Evolutionary conservation across 257 asterid species (phyloP).

Genomic region (Asclepias syriaca): DNA sequence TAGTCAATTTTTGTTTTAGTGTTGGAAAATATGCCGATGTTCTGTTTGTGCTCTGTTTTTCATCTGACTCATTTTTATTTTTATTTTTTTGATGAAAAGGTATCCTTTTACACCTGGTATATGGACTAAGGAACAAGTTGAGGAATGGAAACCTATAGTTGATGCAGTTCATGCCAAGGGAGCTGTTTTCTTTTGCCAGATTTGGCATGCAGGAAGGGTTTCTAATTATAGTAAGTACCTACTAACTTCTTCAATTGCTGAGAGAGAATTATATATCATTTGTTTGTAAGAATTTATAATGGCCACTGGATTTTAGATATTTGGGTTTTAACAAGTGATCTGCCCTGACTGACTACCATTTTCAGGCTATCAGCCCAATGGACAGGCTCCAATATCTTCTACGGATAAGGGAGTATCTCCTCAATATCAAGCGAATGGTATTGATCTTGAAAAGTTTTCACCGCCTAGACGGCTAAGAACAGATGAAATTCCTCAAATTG

Average conservation of each 20-base stretch:
- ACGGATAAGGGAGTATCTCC: slow-evolving; percentile 20
- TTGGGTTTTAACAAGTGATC: background rate
- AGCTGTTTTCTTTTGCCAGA: slow-evolving; percentile 27
- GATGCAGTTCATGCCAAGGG: slow-evolving; percentile 31
- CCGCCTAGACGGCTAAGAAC: slow-evolving; percentile 19
- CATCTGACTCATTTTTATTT: background rate
- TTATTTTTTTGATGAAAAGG: background rate
- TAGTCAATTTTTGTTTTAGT: background rate
- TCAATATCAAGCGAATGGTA: slow-evolving; percentile 5
- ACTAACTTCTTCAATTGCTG: background rate
- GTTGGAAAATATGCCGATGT: no score
- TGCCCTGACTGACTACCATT: background rate
- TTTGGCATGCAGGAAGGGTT: slow-evolving; percentile 25
- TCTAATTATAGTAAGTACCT: slow-evolving; percentile 16
- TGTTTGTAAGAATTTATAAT: no score
- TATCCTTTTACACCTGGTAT: slow-evolving; percentile 16
- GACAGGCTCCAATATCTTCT: slow-evolving; percentile 29
- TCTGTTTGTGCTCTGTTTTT: no score
- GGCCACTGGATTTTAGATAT: no score
- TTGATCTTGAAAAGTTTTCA: slow-evolving; percentile 11
- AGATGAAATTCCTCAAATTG: slow-evolving; percentile 23
- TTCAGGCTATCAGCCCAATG: slow-evolving; percentile 27
- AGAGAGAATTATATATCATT: background rate
- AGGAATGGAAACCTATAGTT: slow-evolving; percentile 31
- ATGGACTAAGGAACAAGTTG: slow-evolving; percentile 29